Conservation (phyloP, 2,329 filamentous ascomycete species). For the Colletotrichum endophyticum region DNA sequence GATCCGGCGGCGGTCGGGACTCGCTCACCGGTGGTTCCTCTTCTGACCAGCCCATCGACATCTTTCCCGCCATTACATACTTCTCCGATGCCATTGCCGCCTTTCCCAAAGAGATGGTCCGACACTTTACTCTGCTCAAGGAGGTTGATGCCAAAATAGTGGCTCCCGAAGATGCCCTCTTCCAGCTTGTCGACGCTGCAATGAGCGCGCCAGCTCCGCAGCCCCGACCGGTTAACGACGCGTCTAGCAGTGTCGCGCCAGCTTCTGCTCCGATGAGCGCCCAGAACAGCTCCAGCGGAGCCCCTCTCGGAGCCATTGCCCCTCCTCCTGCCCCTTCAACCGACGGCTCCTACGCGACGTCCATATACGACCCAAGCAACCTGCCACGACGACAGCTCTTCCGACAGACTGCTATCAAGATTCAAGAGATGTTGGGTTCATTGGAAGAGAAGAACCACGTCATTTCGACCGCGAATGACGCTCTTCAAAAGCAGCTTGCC, state of each 20-base stretch:
- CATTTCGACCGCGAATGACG: conserved; percentile 89
- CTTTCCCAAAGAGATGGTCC: conserved; percentile 91
- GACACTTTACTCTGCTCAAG: conserved; percentile 94
- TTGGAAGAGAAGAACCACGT: conserved; percentile 99
- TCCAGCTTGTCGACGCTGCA: conserved; percentile 73
- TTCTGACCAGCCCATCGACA: conserved; percentile 66
- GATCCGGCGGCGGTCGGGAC: conserved; percentile 50
- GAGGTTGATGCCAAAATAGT: conserved; percentile 98
- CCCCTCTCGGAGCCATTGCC: conserved; percentile 37
- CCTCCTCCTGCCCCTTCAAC: conserved; percentile 40
- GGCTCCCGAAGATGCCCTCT: conserved; percentile 82
- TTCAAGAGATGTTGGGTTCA: conserved; percentile 85
- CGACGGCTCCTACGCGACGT: conserved; percentile 46
- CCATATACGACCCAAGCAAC: conserved; percentile 61
- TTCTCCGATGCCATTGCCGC: conserved; percentile 94
- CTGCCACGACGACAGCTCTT: conserved; percentile 76
- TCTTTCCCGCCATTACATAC: conserved; percentile 70
- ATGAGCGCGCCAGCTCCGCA: conserved; percentile 55
- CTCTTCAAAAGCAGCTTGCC: conserved; percentile 81
- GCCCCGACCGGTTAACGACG: conserved; percentile 48
- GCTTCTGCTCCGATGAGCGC: conserved; percentile 53
- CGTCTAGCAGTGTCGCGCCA: conserved; percentile 44
- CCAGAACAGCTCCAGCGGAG: conserved; percentile 52
- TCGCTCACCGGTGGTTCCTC: conserved; percentile 46
- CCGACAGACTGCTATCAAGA: conserved; percentile 76